These are phyloP conservation scores for Sonneratia alba DNA, from an alignment of 345 rosid species.

Conservation along the genomic window DNA sequence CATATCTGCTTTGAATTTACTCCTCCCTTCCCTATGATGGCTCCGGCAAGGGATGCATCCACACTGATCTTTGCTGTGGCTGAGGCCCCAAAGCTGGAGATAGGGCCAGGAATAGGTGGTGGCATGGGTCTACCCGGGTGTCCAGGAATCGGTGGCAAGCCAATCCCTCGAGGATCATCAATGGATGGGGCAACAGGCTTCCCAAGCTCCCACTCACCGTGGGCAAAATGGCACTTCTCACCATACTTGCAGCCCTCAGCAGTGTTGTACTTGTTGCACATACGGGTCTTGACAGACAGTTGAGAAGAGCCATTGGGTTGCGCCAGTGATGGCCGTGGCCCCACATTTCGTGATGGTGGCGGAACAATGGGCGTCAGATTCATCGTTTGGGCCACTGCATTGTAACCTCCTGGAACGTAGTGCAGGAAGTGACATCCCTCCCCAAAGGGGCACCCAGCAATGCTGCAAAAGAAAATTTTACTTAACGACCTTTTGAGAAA, in stretches of 20 bases:
- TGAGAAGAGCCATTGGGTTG: constrained; percentile 30
- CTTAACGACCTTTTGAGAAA: background rate
- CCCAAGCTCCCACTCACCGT: constrained; percentile 70
- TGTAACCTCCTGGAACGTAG: constrained; percentile 72
- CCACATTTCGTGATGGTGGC: constrained; percentile 40
- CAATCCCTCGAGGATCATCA: constrained; percentile 35
- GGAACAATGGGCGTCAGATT: constrained; percentile 39
- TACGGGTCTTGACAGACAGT: constrained; percentile 32
- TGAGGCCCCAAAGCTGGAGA: constrained; percentile 63
- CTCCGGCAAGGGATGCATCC: constrained; percentile 77
- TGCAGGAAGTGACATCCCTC: constrained; percentile 88
- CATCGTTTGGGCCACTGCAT: constrained; percentile 71
- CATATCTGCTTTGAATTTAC: constrained; percentile 67
- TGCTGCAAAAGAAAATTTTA: constrained; percentile 33
- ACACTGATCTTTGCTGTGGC: constrained; percentile 80
- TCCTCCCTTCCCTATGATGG: constrained; percentile 82
- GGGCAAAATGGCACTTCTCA: constrained; percentile 66
- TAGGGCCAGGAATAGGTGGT: constrained; percentile 21
- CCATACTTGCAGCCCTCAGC: constrained; percentile 75
- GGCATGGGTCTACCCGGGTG: constrained; percentile 22
- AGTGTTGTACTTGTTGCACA: constrained; percentile 51
- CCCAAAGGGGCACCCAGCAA: constrained; percentile 86
- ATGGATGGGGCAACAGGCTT: constrained; percentile 33
- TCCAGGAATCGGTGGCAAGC: background rate
- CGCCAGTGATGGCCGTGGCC: constrained; percentile 22